Evolutionary conservation across 768 basidiomycete species (phyloP).

Genomic region (Rossbeevera mucosa): DNA sequence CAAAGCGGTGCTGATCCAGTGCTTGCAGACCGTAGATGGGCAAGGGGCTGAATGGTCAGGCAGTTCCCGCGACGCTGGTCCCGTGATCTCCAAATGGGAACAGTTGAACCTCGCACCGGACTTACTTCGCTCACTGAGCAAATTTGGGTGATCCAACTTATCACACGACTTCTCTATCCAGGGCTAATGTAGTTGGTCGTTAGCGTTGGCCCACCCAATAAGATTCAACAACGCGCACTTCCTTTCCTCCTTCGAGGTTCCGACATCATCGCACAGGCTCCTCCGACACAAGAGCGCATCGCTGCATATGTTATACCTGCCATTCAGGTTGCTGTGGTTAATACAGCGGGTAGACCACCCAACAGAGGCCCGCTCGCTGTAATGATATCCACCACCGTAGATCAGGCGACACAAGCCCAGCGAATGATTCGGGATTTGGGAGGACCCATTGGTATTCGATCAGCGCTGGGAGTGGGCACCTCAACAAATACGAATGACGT

Average conservation of each 20-base stretch:
- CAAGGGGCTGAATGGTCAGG: slow-evolving; percentile 54
- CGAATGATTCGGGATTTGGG: slow-evolving; percentile 94
- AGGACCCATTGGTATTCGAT: slow-evolving; percentile 86
- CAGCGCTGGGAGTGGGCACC: slow-evolving; percentile 81
- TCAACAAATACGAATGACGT: slow-evolving; percentile 59
- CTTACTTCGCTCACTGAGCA: slow-evolving; percentile 79
- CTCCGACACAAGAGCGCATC: slow-evolving; percentile 96
- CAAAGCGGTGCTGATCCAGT: slow-evolving; percentile 12
- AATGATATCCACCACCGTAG: slow-evolving; percentile 96
- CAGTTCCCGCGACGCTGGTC: slow-evolving; percentile 64
- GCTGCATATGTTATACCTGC: slow-evolving; percentile 95
- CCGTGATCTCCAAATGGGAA: slow-evolving; percentile 93
- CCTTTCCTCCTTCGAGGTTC: slow-evolving; percentile 91
- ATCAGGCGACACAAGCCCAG: slow-evolving; percentile 96
- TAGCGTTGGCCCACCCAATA: slow-evolving; percentile 96
- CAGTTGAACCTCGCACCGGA: slow-evolving; percentile 84
- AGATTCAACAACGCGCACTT: slow-evolving; percentile 95
- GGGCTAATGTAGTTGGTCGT: slow-evolving; percentile 11
- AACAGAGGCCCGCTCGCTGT: slow-evolving; percentile 78
- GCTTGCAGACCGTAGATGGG: slow-evolving; percentile 48
- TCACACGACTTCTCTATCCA: slow-evolving; percentile 2
- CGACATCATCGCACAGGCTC: slow-evolving; percentile 98
- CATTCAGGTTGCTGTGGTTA: slow-evolving; percentile 73
- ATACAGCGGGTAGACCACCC: slow-evolving; percentile 50
- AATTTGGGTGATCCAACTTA: slow-evolving; percentile 75